phyloP scores from a whole-genome alignment of 2,329 filamentous ascomycete genomes.

The Orbilia brochopaga region DNA sequence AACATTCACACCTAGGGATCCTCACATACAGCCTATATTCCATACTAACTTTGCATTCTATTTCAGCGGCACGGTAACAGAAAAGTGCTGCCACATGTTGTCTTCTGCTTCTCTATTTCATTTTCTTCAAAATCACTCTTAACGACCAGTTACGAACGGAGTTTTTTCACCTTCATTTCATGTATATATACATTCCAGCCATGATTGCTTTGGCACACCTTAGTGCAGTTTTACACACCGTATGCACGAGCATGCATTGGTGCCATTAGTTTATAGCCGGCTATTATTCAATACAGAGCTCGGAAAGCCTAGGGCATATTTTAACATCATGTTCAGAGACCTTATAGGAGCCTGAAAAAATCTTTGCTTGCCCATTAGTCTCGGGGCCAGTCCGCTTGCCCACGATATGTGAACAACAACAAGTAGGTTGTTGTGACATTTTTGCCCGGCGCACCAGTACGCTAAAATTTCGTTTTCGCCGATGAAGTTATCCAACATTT shows the following conservation, averaged over 20 bases:
- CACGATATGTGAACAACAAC: no score
- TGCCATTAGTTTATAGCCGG: not conserved
- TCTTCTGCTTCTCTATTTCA: not conserved
- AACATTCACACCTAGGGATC: not conserved
- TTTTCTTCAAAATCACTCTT: conserved; percentile 16
- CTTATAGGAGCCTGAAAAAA: no score
- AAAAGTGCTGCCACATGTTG: not conserved
- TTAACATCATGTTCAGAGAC: not conserved
- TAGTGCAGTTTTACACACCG: not conserved
- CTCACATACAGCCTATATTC: not conserved
- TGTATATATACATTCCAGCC: conserved; percentile 32
- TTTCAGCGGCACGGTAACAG: not conserved
- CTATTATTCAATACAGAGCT: not conserved
- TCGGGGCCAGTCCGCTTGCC: no score
- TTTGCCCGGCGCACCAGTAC: no score
- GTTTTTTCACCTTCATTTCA: conserved; percentile 33
- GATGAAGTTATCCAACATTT: no score
- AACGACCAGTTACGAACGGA: conserved; percentile 37
- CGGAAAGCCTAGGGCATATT: not conserved
- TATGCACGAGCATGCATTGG: not conserved
- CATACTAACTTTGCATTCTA: not conserved
- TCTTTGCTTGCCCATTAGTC: no score
- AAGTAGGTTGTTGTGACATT: no score
- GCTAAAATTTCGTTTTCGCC: no score
- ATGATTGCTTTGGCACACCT: conserved; percentile 9